phyloP scores from a whole-genome alignment of 495 filamentous ascomycete species.

The Friedmanniomyces endolithicus region DNA sequence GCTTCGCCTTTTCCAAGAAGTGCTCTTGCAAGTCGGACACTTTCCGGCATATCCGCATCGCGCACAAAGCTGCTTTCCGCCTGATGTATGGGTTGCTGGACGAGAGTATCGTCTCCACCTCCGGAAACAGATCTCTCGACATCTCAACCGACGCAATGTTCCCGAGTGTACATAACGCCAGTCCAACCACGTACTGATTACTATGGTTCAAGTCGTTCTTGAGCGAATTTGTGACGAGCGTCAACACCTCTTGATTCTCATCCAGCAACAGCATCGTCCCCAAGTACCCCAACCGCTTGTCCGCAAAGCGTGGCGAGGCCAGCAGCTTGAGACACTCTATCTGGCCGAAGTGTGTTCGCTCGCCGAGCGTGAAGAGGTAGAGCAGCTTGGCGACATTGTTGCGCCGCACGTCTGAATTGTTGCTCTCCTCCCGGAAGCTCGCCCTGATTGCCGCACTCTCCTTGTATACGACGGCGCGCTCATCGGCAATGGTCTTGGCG shows the following conservation, averaged over 20 bases:
- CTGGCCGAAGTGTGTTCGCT: constrained; percentile 96
- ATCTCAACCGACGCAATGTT: constrained; percentile 98
- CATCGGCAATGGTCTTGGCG: constrained; percentile 96
- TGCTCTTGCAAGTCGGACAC: constrained; percentile 96
- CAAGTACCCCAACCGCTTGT: constrained; percentile 91
- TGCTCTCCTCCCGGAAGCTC: constrained; percentile 92
- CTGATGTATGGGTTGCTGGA: constrained; percentile 94
- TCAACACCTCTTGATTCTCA: constrained; percentile 97
- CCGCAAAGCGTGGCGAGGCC: constrained; percentile 91
- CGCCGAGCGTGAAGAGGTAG: constrained; percentile 96
- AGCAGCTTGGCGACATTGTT: constrained; percentile 98
- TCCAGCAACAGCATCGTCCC: constrained; percentile 93
- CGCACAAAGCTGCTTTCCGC: constrained; percentile 93
- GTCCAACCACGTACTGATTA: constrained; percentile 95
- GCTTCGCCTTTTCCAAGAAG: constrained; percentile 85
- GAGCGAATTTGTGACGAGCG: constrained; percentile 90
- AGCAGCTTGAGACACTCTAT: constrained; percentile 98
- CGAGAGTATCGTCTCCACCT: constrained; percentile 81
- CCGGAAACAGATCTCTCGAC: constrained; percentile 93
- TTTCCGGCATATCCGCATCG: constrained; percentile 98
- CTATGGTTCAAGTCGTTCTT: constrained; percentile 89
- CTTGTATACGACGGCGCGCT: constrained; percentile 94
- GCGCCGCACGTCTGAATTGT: constrained; percentile 76
- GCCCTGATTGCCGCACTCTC: constrained; percentile 95
- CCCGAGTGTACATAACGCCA: constrained; percentile 86